Evolutionary conservation across 345 rosid genomes (phyloP).

Genomic region (Anacardium occidentale): DNA sequence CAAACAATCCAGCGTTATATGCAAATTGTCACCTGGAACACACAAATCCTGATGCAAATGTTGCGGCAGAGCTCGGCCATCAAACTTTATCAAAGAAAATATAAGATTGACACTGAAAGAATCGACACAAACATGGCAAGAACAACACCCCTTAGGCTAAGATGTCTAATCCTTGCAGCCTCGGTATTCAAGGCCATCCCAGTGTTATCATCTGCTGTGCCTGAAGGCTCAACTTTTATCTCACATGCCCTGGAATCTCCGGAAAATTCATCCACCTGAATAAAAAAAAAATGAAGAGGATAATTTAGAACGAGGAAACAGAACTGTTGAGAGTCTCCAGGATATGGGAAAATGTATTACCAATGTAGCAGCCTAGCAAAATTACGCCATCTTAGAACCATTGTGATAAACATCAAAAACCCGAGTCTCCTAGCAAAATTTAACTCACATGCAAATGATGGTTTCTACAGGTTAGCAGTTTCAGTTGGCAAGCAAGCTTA

Average conservation of each 20-base stretch:
- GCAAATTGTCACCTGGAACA: not conserved
- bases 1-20: not conserved
- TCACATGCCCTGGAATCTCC: slow-evolving; percentile 7
- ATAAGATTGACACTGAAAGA: slow-evolving; percentile 20
- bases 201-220: not conserved
- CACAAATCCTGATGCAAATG: slow-evolving; percentile 7
- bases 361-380: not conserved
- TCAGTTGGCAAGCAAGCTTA: not conserved
- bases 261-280: slow-evolving; percentile 36
- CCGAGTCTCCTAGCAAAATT: not conserved
- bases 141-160: not conserved
- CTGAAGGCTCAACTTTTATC: slow-evolving; percentile 15
- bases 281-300: not conserved
- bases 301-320: not conserved
- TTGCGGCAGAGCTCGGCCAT: not conserved
- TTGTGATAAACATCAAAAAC: not conserved
- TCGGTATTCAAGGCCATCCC: slow-evolving; percentile 9
- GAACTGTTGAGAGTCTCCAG: not conserved
- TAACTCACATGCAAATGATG: not conserved
- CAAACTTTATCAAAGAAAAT: slow-evolving; percentile 18
- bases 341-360: not conserved
- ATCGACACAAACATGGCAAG: slow-evolving; percentile 26
- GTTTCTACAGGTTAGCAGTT: not conserved
- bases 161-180: not conserved
- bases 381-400: not conserved